Base-by-base conservation (phyloP, 768 basidiomycete species). In the Hygrophoropsis aurantiaca region DNA sequence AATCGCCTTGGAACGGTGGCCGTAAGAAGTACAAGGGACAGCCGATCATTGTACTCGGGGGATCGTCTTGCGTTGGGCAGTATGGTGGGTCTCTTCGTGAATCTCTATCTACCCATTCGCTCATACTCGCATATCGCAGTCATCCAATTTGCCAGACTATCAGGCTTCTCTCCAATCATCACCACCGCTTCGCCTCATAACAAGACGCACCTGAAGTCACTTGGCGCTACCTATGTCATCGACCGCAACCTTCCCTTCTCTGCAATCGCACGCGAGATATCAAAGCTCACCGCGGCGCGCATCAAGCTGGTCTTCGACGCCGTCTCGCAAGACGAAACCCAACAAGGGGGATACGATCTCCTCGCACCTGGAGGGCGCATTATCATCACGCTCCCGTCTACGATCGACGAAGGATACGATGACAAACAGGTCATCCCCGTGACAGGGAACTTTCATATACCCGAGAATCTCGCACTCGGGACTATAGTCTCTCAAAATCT, bases 151-250 rank as follows among this genome's bases (percentile, higher is more conserved):
- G 60, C 67, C 6, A 57, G 35, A 23, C 52, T 70, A 20, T 70
- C 68, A 4, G 67, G 63, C 2, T 68, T 71, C 38, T 67, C 59
- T 9, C 65, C 65, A 0, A 68, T 75, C 35, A 64, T 73, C 37
- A 64, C 70, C n/a, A 75, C 74, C 0, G 66, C 74, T 5, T 73
- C 74, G 2, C 42, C 52, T 15, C 59, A 62, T 37, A 70, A 74
- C 48, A 44, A 57, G 0, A 59, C 52, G 10, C 58, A 60, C 27
- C 58, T 73, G 10, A 62, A 61, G 39, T 62, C 65, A 5, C 56
- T 69, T 9, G 72, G 72, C 8, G 71, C 73, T 15, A 71, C 71
- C 0, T 58, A 67, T 46, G 59, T 74, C 20, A 53, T 74, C 36
- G 67, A 68, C 53, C 59, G 64, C 21, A 52, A 60, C 42, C 49